Evolutionary conservation across 495 filamentous ascomycete species (phyloP), one percentile per base, ranked within the genome.

Genomic region (Aspergillus biplanus): DNA sequence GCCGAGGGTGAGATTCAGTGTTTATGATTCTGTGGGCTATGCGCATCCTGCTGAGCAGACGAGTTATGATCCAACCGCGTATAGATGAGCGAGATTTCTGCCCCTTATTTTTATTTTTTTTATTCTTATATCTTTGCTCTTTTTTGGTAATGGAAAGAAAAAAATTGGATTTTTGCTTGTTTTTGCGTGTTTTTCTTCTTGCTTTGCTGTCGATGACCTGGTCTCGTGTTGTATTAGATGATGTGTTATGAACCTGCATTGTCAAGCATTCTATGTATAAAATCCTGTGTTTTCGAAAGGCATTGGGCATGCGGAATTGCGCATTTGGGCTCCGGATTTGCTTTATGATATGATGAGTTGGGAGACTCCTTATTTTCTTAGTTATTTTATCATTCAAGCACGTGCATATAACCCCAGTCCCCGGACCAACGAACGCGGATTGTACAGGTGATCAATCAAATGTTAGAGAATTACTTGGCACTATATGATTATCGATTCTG

Each of bases 11-110:
- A 49, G 66, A 8, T 70, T 68, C 58, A 67, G 63, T 61, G 61
- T 64, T 34, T 70, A 70, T 63, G 69, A 70, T 16, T 27, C 21
- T 27, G 58, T 55, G 48, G 71, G 52, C 18, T 71, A 75, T 65
- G 61, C 46, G n/a, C 60, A 61, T 16, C 65, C 61, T 13, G 18
- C 61, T 15, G 67, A 71, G 63, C 65, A 75, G 58, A 76, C 75
- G 9, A 62, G 66, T 0, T 79, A 79, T 70, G 76, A 79, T 63
- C 67, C 75, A 37, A 69, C 65, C 11, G 70, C 67, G 46, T 74
- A 76, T 71, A 68, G 74, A 9, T 77, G 65, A 61, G 21, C 21
- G 21, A 27, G 21, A 27, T 27, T 27, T 27, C 21, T 1, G 21
- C 21, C 21, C 2, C 21, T 27, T 27, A 27, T 27, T 27, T 27